Conservation (phyloP, 2,329 filamentous ascomycete species). For the Fusarium sp. region DNA sequence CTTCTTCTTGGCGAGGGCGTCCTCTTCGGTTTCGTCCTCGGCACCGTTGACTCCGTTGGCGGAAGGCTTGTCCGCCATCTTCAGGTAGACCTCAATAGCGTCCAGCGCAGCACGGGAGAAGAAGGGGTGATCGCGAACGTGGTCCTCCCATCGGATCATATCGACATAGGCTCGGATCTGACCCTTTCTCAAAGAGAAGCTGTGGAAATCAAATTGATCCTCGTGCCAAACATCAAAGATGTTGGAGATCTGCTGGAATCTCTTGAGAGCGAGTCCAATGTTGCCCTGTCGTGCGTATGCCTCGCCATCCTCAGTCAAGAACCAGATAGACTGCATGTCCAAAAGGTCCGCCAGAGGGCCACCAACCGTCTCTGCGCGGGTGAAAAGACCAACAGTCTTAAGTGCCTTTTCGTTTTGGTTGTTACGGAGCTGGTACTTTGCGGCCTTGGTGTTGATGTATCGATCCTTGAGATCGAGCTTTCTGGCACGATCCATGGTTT, state of each 20-base stretch:
- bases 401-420: constrained; percentile 88
- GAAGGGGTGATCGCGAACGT: constrained; percentile 90
- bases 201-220: constrained; percentile 99
- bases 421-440: constrained; percentile 95
- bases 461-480: constrained; percentile 89
- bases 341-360: constrained; percentile 90
- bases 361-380: constrained; percentile 86
- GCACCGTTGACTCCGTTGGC: constrained; percentile 71
- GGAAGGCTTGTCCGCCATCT: constrained; percentile 79
- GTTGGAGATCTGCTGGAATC: constrained; percentile 87
- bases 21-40: constrained; percentile 61
- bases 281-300: constrained; percentile 86
- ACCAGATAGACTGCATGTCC: constrained; percentile 99
- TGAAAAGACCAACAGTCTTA: constrained; percentile 93
- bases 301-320: constrained; percentile 92
- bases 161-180: constrained; percentile 95
- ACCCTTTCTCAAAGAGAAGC: constrained; percentile 95
- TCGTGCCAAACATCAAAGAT: constrained; percentile 99
- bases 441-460: constrained; percentile 98
- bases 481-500: constrained; percentile 89
- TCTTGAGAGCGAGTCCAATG: constrained; percentile 86
- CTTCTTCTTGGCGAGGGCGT: constrained; percentile 81
- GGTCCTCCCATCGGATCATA: constrained; percentile 97
- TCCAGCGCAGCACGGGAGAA: constrained; percentile 85
- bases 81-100: constrained; percentile 83